These are phyloP conservation scores for Helotiales sp. DNA, from an alignment of 2,329 filamentous ascomycete genomes.

Conservation along the genomic window DNA sequence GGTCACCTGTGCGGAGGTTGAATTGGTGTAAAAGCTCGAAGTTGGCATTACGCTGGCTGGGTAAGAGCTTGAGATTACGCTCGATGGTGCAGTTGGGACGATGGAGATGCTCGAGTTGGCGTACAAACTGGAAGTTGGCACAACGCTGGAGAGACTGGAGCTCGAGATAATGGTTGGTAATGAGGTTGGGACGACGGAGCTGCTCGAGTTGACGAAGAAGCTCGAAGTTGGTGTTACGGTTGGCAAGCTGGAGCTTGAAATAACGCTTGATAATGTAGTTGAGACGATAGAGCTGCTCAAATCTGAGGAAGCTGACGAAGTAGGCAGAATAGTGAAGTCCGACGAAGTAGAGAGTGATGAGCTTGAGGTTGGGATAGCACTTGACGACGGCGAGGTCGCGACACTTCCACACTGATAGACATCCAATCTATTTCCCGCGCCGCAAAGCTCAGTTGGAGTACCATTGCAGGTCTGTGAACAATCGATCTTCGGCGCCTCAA, in stretches of 20 bases:
- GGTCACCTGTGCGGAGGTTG: background rate
- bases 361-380: slow-evolving; percentile 1
- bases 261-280: background rate
- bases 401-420: slow-evolving; percentile 6
- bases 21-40: background rate
- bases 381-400: background rate
- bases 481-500: background rate
- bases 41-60: background rate
- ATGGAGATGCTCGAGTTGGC: background rate
- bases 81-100: background rate
- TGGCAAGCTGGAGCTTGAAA: background rate
- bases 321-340: background rate
- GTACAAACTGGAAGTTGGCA: background rate
- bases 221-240: background rate
- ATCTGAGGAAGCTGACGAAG: background rate
- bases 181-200: background rate
- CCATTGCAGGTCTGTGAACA: slow-evolving; percentile 11
- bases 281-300: background rate
- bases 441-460: slow-evolving; percentile 4
- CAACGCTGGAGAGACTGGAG: slow-evolving; percentile 2
- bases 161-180: background rate
- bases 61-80: background rate
- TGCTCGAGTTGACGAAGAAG: background rate
- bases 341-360: background rate
- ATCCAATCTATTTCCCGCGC: slow-evolving; percentile 22